phyloP scores from a whole-genome alignment of 2,329 filamentous ascomycete genomes.

The Pseudohalonectria lignicola region DNA sequence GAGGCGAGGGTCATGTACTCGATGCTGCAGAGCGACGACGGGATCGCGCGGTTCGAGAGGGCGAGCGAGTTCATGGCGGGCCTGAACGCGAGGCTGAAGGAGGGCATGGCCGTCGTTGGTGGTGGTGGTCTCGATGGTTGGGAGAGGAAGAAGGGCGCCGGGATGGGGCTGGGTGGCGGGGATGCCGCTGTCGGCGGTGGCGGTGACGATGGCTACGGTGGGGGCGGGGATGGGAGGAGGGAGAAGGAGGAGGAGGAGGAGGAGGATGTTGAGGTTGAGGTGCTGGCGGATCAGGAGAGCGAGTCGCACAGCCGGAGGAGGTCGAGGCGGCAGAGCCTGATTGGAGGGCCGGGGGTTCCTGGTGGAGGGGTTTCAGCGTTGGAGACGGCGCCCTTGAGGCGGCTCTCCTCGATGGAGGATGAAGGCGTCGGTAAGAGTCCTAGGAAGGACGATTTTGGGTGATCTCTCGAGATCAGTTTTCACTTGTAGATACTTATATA shows the following conservation, averaged over 20 bases:
- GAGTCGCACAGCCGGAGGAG: conserved; percentile 42
- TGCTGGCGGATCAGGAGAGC: conserved; percentile 37
- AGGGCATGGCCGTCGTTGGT: conserved; percentile 25
- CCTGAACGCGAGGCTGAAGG: conserved; percentile 37
- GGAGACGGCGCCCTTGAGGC: conserved; percentile 20
- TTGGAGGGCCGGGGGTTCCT: conserved; percentile 20
- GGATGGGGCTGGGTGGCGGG: conserved; percentile 18
- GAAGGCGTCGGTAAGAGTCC: conserved; percentile 1
- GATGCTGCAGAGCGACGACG: conserved; percentile 35
- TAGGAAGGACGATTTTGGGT: not conserved
- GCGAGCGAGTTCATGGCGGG: conserved; percentile 41
- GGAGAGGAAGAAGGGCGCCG: conserved; percentile 20
- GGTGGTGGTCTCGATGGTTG: conserved; percentile 13
- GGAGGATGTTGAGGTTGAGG: too few relatives aligned
- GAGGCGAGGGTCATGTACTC: conserved; percentile 50
- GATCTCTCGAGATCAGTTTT: too few relatives aligned
- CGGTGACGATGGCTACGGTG: conserved; percentile 9
- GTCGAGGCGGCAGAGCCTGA: conserved; percentile 44
- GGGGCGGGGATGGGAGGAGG: conserved; percentile 11
- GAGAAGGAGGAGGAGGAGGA: conserved; percentile 25
- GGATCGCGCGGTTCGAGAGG: conserved; percentile 36
- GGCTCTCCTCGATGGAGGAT: conserved; percentile 7
- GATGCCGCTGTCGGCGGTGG: conserved; percentile 1
- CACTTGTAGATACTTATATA: too few relatives aligned
- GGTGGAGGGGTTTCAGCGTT: conserved; percentile 10